Conservation (phyloP, 148 eudicot species). For the Amaranthus palmeri region DNA sequence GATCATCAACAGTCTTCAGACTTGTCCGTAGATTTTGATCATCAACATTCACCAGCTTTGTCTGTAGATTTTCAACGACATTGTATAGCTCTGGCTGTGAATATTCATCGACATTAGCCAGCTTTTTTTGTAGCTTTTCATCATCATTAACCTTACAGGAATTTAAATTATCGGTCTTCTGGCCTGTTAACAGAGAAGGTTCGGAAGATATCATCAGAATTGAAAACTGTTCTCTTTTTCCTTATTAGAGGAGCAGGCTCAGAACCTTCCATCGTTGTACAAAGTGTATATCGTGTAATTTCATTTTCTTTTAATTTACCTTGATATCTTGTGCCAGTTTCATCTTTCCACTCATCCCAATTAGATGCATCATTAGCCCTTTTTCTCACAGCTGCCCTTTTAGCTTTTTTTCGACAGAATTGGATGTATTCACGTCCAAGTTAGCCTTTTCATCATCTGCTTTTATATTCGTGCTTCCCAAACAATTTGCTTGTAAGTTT, state of each 20-base stretch:
- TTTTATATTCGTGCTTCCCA: neutral
- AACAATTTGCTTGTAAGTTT: neutral
- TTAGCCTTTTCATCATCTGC: neutral
- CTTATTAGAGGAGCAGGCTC: neutral
- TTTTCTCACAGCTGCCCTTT: neutral
- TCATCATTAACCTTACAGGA: neutral
- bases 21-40: neutral
- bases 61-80: neutral
- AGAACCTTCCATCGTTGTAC: neutral
- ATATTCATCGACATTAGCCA: neutral
- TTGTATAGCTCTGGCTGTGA: no score
- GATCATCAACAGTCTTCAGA: no score
- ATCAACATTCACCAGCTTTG: neutral
- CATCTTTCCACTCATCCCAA: constrained; percentile 3
- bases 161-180: constrained; percentile 4
- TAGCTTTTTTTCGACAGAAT: neutral
- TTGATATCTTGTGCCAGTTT: neutral
- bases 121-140: neutral
- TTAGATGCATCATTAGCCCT: neutral
- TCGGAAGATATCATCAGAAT: neutral
- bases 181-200: neutral
- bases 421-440: neutral
- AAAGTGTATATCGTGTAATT: neutral
- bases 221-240: constrained; percentile 1
- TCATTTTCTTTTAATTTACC: neutral